Evolutionary conservation across 192 early-diverging fungal genomes (phyloP), one percentile per base, ranked within the genome.

Genomic region (Podila verticillata): DNA sequence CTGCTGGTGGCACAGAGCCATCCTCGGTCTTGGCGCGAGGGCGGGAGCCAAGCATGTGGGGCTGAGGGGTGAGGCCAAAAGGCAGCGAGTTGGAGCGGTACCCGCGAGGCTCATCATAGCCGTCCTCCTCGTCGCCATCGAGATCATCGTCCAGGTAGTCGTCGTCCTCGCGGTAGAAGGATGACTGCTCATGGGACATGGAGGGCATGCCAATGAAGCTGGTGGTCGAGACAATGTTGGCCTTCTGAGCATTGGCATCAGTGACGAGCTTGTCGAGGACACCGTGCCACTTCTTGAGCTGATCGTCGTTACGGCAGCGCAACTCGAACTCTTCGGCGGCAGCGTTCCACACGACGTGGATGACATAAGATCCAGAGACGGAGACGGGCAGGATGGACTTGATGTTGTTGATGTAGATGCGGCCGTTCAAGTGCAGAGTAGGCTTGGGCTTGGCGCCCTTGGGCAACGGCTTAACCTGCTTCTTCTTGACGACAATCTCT

Each of bases 221-320:
- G 61, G 75, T 78, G 12, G 82, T 71, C 39, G 82, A 70, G 31
- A 81, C 65, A 32, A 80, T 72, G 65, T 74, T 63, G 24, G 74
- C 61, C 59, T 75, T 80, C 29, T 67, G 72, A 5, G 63, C 87
- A 13, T 83, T 87, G 26, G 86, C 85, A 44, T 86, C 87, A 3
- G 86, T 82, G 56, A 96, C 83, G 34, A 92, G 83, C 66, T 90
- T 88, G 49, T 95, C 88, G 32, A 99, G 79, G 4, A 95, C 91
- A 39, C 70, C 66, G 72, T 93, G 89, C 98, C 98, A 99, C 69
- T 93, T 87, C 66, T 89, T 90, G n/a, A 96, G 89, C 77, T 97
- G 96, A 72, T 99, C 98, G 73, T 92, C 92, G 67, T 96, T 94
- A 20, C 95, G 83, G 80, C 95, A 96, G 57, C 92, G 92, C n/a